Percentiles rank a stretch among this genome's conserved stretches.
These are phyloP conservation scores for Antarctomyces pellizariae DNA, from an alignment of 495 filamentous ascomycete species.

Conservation along the genomic window DNA sequence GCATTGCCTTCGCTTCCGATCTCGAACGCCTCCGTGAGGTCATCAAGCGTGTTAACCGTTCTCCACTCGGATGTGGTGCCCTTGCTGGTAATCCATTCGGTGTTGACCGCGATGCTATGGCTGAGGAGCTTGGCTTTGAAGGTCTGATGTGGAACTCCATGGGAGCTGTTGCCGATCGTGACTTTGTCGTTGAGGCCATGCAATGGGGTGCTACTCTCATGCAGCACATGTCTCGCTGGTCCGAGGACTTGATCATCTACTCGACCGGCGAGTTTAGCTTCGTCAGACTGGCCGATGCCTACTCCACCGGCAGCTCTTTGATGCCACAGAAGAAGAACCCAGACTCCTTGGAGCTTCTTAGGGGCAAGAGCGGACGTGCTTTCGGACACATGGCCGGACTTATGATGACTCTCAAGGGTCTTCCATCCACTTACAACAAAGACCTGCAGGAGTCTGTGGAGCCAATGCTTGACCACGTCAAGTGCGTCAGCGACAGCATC, in stretches of 20 bases:
- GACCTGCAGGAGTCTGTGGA: slow-evolving; percentile 81
- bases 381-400: slow-evolving; percentile 79
- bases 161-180: slow-evolving; percentile 62
- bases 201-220: slow-evolving; percentile 66
- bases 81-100: slow-evolving; percentile 81
- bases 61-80: slow-evolving; percentile 65
- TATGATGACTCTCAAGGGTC: slow-evolving; percentile 68
- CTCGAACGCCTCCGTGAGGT: slow-evolving; percentile 61
- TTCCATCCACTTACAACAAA: slow-evolving; percentile 88
- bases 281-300: slow-evolving; percentile 63
- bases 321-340: slow-evolving; percentile 86
- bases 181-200: slow-evolving; percentile 78
- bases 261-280: slow-evolving; percentile 63
- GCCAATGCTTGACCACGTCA: slow-evolving; percentile 69
- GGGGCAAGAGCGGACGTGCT: slow-evolving; percentile 65
- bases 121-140: slow-evolving; percentile 71
- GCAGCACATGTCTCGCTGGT: slow-evolving; percentile 57
- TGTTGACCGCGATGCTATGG: slow-evolving; percentile 75
- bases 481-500: slow-evolving; percentile 66
- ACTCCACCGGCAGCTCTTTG: slow-evolving; percentile 56
- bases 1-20: slow-evolving; percentile 49
- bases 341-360: slow-evolving; percentile 67
- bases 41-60: slow-evolving; percentile 47
- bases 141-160: slow-evolving; percentile 66
- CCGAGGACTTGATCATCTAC: slow-evolving; percentile 83